A percentile compares a stretch with the other conserved stretches of the same genome.
These are phyloP conservation scores for Lenwebbia sp. DNA, from an alignment of 345 rosid genomes.

Conservation along the genomic window DNA sequence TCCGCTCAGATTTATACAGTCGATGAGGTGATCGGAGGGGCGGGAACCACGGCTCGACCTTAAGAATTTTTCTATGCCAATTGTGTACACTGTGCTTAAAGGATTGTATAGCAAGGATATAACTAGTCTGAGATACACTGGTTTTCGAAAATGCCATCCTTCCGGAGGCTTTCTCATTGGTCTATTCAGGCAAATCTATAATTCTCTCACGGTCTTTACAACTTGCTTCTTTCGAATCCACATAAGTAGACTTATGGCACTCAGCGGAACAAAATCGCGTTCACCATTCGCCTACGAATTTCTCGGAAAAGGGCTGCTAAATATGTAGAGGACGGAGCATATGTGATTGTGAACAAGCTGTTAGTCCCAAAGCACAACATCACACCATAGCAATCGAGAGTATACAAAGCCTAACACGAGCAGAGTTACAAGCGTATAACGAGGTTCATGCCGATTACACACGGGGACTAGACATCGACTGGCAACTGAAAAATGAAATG, in stretches of 20 bases:
- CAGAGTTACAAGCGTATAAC: background rate
- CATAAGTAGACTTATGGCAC: background rate
- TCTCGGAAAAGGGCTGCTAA: fast-evolving
- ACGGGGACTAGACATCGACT: background rate
- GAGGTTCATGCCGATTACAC: background rate
- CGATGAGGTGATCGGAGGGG: background rate
- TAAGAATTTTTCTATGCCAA: background rate
- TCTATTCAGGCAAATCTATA: background rate
- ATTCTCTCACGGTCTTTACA: background rate
- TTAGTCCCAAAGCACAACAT: background rate
- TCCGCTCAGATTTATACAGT: conserved; percentile 42
- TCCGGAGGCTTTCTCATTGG: background rate
- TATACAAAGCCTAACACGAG: background rate
- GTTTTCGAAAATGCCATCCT: background rate
- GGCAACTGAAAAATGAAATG: background rate
- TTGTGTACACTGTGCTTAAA: background rate
- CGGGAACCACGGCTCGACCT: background rate
- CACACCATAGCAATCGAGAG: background rate
- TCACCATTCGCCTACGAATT: background rate
- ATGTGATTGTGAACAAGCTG: background rate
- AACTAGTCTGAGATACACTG: background rate
- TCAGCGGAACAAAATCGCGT: background rate
- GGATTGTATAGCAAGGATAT: background rate
- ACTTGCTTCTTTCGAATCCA: background rate
- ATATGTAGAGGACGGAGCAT: background rate